Evolutionary conservation across 768 basidiomycete genomes (phyloP).

Genomic region (Fomitopsis pulvina): DNA sequence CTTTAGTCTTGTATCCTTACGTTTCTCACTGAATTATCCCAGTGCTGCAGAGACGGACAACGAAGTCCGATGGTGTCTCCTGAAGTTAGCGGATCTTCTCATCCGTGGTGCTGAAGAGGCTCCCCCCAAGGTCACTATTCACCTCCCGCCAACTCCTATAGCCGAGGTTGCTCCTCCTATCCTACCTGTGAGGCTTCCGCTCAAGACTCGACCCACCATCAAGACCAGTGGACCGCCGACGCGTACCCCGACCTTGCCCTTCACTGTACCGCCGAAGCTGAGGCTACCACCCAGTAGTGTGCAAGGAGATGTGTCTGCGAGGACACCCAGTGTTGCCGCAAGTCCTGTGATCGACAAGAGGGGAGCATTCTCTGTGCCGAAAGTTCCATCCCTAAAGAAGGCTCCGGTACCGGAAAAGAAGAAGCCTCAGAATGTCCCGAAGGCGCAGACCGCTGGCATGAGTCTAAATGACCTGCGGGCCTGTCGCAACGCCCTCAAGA

Average conservation of each 20-base stretch:
- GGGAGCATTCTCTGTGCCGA: slow-evolving; percentile 12
- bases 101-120: slow-evolving; percentile 80
- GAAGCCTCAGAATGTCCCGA: slow-evolving; percentile 44
- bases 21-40: not conserved
- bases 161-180: slow-evolving; percentile 51
- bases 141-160: slow-evolving; percentile 71
- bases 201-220: slow-evolving; percentile 32
- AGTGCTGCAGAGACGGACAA: slow-evolving; percentile 76
- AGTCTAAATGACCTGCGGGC: slow-evolving; percentile 66
- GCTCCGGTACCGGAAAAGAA: slow-evolving; percentile 17
- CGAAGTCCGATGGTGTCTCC: slow-evolving; percentile 84
- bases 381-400: slow-evolving; percentile 26
- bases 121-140: slow-evolving; percentile 80
- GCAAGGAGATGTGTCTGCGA: slow-evolving; percentile 20
- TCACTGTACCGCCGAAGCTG: slow-evolving; percentile 45
- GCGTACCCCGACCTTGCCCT: slow-evolving; percentile 23
- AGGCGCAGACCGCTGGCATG: slow-evolving; percentile 76
- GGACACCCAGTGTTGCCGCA: slow-evolving; percentile 21
- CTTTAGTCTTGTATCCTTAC: not conserved
- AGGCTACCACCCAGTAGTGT: slow-evolving; percentile 39
- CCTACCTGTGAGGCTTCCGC: slow-evolving; percentile 44
- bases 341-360: slow-evolving; percentile 7
- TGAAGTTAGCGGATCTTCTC: slow-evolving; percentile 88
- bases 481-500: slow-evolving; percentile 72
- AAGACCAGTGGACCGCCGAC: slow-evolving; percentile 29